Percentiles rank a stretch among this genome's conserved stretches.
These are phyloP conservation scores for Gossypium bickii DNA, from an alignment of 345 rosid species.

Conservation along the genomic window DNA sequence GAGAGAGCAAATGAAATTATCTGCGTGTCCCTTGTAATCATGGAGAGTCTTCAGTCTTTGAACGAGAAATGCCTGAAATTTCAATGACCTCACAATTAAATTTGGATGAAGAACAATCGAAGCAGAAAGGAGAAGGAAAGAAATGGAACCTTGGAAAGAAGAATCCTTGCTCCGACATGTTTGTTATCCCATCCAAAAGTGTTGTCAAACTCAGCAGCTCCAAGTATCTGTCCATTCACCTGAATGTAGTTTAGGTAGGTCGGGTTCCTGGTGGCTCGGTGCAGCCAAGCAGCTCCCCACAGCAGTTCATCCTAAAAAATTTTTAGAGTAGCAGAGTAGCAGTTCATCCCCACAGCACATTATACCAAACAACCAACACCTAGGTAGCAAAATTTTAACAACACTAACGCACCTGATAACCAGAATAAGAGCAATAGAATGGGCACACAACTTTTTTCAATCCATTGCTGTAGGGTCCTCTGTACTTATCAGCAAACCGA, in stretches of 20 bases:
- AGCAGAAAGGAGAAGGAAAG: background rate
- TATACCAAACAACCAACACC: background rate
- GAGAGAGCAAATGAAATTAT: constrained; percentile 87
- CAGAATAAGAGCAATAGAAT: constrained; percentile 67
- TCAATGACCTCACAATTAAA: background rate
- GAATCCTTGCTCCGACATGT: constrained; percentile 83
- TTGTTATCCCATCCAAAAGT: constrained; percentile 99
- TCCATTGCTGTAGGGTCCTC: constrained; percentile 63
- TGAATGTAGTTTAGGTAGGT: constrained; percentile 69
- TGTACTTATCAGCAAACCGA: constrained; percentile 60
- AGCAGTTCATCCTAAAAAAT: constrained; percentile 69
- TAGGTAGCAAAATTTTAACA: background rate
- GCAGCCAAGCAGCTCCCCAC: constrained; percentile 99
- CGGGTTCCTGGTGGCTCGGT: constrained; percentile 67
- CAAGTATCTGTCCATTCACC: constrained; percentile 70
- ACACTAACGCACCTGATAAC: constrained; percentile 41
- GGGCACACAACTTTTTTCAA: constrained; percentile 55
- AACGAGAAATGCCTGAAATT: constrained; percentile 65
- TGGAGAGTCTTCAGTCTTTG: constrained; percentile 68
- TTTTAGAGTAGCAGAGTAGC: background rate
- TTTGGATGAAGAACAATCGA: background rate
- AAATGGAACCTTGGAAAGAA: constrained; percentile 70
- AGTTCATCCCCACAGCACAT: background rate
- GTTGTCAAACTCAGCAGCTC: constrained; percentile 78
- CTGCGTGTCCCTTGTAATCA: constrained; percentile 94